Conservation (phyloP, 1,284 basidiomycete genomes). For the Heterobasidion irregulare region DNA sequence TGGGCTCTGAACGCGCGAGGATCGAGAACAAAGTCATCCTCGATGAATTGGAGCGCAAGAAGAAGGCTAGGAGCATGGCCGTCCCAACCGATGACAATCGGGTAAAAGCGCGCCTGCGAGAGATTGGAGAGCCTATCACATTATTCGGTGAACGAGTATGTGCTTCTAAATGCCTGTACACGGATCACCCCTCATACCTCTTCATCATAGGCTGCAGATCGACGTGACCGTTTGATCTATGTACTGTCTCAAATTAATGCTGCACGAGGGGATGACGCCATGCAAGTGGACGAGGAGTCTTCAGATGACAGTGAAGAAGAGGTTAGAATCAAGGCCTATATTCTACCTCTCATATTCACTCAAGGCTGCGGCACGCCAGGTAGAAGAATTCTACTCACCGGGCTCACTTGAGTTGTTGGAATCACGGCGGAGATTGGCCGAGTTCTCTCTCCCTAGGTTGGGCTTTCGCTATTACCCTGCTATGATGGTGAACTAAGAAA, state of each 20-base stretch:
- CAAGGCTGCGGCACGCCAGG: slow-evolving; percentile 24
- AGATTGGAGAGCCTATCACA: slow-evolving; percentile 94
- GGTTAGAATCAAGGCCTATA: slow-evolving; percentile 28
- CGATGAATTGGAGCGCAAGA: slow-evolving; percentile 92
- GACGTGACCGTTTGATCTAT: slow-evolving; percentile 91
- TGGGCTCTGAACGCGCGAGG: slow-evolving; percentile 63
- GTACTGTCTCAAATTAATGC: slow-evolving; percentile 85
- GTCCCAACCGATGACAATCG: slow-evolving; percentile 96
- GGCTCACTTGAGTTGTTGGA: slow-evolving; percentile 82
- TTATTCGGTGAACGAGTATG: slow-evolving; percentile 86
- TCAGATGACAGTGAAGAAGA: slow-evolving; percentile 69
- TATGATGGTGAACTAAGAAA: slow-evolving; percentile 36
- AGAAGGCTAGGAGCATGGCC: slow-evolving; percentile 87
- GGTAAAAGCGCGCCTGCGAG: slow-evolving; percentile 82
- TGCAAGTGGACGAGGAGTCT: slow-evolving; percentile 64
- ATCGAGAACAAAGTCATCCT: slow-evolving; percentile 76
- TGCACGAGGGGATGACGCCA: slow-evolving; percentile 66
- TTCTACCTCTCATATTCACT: not conserved
- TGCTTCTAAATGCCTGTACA: slow-evolving; percentile 31
- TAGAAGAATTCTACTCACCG: slow-evolving; percentile 96
- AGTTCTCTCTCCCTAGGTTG: slow-evolving; percentile 90
- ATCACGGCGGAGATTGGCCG: slow-evolving; percentile 78
- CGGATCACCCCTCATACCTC: slow-evolving; percentile 5
- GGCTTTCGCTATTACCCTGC: slow-evolving; percentile 45
- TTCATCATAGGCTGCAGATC: slow-evolving; percentile 61